phyloP scores from a whole-genome alignment of 768 basidiomycete genomes.

The Auriscalpium microsporum region DNA sequence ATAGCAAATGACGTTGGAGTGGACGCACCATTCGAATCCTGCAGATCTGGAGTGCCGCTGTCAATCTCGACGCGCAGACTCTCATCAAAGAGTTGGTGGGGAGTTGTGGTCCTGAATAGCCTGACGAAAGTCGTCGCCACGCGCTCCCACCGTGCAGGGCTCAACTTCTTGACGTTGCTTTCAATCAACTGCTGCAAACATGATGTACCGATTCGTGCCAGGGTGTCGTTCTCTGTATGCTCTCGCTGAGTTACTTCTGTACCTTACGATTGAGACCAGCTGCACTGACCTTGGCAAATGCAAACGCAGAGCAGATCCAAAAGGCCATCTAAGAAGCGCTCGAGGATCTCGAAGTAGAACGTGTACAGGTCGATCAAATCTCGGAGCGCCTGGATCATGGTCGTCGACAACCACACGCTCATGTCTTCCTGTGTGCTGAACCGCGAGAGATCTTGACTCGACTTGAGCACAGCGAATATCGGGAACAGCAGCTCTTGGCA shows the following conservation, averaged over 20 bases:
- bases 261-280: background rate
- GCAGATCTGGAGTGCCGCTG: slow-evolving; percentile 41
- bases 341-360: slow-evolving; percentile 86
- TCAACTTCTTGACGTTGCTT: slow-evolving; percentile 83
- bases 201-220: slow-evolving; percentile 95
- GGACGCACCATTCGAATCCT: slow-evolving; percentile 32
- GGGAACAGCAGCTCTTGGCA: slow-evolving; percentile 96
- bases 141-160: slow-evolving; percentile 78
- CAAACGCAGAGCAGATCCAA: slow-evolving; percentile 90
- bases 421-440: slow-evolving; percentile 97
- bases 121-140: slow-evolving; percentile 90
- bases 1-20: background rate
- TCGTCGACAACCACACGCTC: slow-evolving; percentile 98
- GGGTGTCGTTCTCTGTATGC: slow-evolving; percentile 85
- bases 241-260: slow-evolving; percentile 2
- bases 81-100: slow-evolving; percentile 94
- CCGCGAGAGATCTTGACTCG: slow-evolving; percentile 83
- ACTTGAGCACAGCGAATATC: slow-evolving; percentile 93
- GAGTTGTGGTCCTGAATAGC: slow-evolving; percentile 96
- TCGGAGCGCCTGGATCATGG: slow-evolving; percentile 95
- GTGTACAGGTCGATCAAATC: slow-evolving; percentile 95
- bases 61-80: slow-evolving; percentile 80
- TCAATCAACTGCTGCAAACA: slow-evolving; percentile 95
- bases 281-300: slow-evolving; percentile 86
- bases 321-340: slow-evolving; percentile 86